Evolutionary conservation across 208 protist species (phyloP).

Genomic region (Wallacemonas sp.): DNA sequence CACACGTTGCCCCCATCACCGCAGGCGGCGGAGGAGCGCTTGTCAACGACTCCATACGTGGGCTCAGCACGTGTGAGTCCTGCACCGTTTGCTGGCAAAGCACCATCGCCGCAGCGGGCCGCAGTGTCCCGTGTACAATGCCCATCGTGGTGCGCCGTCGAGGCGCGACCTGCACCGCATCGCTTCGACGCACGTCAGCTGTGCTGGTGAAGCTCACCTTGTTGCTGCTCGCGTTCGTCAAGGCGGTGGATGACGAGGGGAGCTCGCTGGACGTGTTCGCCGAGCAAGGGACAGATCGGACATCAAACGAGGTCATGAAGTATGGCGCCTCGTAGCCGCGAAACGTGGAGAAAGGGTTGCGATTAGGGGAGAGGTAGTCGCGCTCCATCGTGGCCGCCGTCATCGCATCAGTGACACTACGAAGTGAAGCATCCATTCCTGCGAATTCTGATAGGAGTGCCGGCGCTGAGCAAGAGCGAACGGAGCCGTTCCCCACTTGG

Average conservation of each 20-base stretch:
- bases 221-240: too few species aligned
- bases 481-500: neutral
- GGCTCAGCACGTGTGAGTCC: neutral
- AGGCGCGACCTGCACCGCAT: too few species aligned
- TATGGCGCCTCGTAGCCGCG: slow-evolving; percentile 5
- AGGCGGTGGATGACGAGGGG: too few species aligned
- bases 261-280: too few species aligned
- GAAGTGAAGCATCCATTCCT: too few species aligned
- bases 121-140: neutral
- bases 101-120: slow-evolving; percentile 24
- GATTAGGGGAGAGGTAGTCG: slow-evolving; percentile 62
- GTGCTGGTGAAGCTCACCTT: too few species aligned
- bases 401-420: too few species aligned
- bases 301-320: slow-evolving; percentile 14
- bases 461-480: too few species aligned
- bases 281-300: slow-evolving; percentile 18
- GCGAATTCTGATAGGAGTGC: too few species aligned
- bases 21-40: neutral
- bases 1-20: neutral
- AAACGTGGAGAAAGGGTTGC: slow-evolving; percentile 64
- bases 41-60: neutral
- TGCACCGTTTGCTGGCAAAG: slow-evolving; percentile 33
- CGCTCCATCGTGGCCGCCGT: slow-evolving; percentile 10
- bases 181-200: too few species aligned
- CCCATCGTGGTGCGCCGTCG: too few species aligned